Evolutionary conservation across 257 asterid species (phyloP).

Genomic region (Ligustrum vulgare): DNA sequence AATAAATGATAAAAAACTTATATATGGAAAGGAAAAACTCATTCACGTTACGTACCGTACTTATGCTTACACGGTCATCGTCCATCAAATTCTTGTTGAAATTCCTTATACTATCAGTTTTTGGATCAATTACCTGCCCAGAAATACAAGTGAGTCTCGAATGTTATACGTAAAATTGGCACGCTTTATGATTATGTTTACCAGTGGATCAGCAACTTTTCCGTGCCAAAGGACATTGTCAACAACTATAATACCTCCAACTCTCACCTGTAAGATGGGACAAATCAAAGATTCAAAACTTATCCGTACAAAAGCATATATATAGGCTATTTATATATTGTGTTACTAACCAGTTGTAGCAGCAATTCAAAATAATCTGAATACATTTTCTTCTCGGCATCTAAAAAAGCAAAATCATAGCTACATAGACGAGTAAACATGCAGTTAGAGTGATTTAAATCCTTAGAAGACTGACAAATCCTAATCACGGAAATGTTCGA

Average conservation of each 20-base stretch:
- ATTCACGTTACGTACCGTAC: constrained; percentile 67
- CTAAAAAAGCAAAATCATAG: constrained; percentile 92
- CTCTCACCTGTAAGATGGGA: constrained; percentile 57
- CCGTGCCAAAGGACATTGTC: constrained; percentile 99
- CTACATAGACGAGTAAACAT: constrained; percentile 39
- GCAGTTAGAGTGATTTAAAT: constrained; percentile 15
- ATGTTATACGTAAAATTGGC: background rate
- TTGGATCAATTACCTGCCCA: constrained; percentile 63
- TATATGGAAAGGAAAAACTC: background rate
- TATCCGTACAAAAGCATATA: background rate
- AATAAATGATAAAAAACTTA: background rate
- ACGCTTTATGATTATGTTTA: constrained; percentile 20
- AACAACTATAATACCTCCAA: constrained; percentile 80
- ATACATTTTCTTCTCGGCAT: constrained; percentile 94
- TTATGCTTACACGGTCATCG: constrained; percentile 77
- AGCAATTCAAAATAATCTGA: constrained; percentile 81
- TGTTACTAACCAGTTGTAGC: constrained; percentile 69
- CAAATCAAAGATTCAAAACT: background rate
- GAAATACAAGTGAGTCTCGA: constrained; percentile 6
- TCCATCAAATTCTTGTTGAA: constrained; percentile 66
- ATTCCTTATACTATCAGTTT: constrained; percentile 64
- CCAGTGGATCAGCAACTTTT: constrained; percentile 89
- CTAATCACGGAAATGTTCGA: background rate
- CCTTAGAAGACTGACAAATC: background rate
- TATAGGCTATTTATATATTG: constrained; percentile 16